Conservation (phyloP, 352 stramenopile species). For the Pythium scleroteichum region DNA sequence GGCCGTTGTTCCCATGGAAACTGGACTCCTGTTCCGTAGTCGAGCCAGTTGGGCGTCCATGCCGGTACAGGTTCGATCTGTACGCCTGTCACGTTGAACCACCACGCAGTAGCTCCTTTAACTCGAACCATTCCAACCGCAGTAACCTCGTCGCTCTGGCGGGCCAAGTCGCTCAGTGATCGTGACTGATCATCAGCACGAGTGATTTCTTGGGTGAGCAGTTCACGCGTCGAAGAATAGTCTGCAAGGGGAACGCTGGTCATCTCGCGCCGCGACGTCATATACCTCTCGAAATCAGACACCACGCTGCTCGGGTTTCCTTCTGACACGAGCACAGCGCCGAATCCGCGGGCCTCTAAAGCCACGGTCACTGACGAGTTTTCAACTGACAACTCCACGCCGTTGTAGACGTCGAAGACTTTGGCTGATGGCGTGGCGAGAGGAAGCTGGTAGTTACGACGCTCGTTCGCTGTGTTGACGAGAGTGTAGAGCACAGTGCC, state of each 20-base stretch:
- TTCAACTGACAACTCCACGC: slow-evolving; percentile 34
- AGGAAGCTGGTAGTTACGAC: slow-evolving; percentile 34
- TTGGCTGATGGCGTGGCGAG: slow-evolving; percentile 18
- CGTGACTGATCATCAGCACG: not conserved
- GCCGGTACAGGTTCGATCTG: slow-evolving; percentile 74
- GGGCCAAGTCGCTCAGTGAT: not conserved
- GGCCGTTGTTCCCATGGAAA: slow-evolving; percentile 75
- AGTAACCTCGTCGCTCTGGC: not conserved
- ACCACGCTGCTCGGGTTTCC: slow-evolving; percentile 12
- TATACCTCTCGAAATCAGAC: slow-evolving; percentile 41
- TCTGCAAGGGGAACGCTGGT: slow-evolving; percentile 45
- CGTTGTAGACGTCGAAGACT: slow-evolving; percentile 70
- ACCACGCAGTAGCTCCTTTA: slow-evolving; percentile 51
- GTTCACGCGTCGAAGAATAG: slow-evolving; percentile 35
- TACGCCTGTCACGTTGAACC: slow-evolving; percentile 80
- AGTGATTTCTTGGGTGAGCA: slow-evolving; percentile 30
- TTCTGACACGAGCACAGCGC: slow-evolving; percentile 44
- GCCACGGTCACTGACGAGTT: slow-evolving; percentile 24
- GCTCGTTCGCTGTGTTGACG: slow-evolving; percentile 44
- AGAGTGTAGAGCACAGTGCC: slow-evolving; percentile 57
- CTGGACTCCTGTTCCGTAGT: slow-evolving; percentile 75
- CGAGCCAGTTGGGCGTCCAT: slow-evolving; percentile 61
- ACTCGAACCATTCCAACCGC: slow-evolving; percentile 46
- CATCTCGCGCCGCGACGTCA: slow-evolving; percentile 51
- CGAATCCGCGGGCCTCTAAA: slow-evolving; percentile 66